Evolutionary conservation across 2,329 filamentous ascomycete genomes (phyloP).

Genomic region (Cercospora nicotianae): DNA sequence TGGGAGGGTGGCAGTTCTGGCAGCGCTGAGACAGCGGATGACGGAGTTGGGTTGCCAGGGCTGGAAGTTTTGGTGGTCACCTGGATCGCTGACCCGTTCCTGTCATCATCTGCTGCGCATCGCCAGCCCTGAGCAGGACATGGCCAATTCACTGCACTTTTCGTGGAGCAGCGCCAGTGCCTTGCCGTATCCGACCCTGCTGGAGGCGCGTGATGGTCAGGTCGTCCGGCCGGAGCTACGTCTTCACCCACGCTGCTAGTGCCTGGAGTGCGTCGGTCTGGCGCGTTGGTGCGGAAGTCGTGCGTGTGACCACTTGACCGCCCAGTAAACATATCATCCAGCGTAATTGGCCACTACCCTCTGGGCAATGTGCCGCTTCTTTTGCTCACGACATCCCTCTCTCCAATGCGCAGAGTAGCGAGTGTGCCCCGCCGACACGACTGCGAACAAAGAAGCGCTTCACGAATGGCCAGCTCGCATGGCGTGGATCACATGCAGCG

Average conservation of each 20-base stretch:
- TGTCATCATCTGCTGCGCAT: conserved; percentile 5
- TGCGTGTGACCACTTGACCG: conserved; percentile 10
- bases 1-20: neutral
- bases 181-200: neutral
- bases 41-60: neutral
- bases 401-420: neutral
- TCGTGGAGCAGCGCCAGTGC: neutral
- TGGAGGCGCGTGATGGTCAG: neutral
- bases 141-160: neutral
- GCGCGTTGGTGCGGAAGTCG: neutral
- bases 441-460: neutral
- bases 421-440: neutral
- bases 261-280: neutral
- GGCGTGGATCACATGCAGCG: conserved; percentile 11
- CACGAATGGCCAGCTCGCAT: conserved; percentile 17
- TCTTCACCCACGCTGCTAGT: neutral
- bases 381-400: neutral
- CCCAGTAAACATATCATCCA: conserved; percentile 4
- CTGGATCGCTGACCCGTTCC: conserved; percentile 3
- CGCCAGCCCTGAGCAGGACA: neutral
- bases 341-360: neutral
- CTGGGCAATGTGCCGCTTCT: neutral
- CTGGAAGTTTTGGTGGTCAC: neutral
- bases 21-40: neutral
- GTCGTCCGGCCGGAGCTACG: neutral